These are phyloP conservation scores for Kodamaea leandrae DNA, from an alignment of 805 yeast genomes.

Conservation along the genomic window DNA sequence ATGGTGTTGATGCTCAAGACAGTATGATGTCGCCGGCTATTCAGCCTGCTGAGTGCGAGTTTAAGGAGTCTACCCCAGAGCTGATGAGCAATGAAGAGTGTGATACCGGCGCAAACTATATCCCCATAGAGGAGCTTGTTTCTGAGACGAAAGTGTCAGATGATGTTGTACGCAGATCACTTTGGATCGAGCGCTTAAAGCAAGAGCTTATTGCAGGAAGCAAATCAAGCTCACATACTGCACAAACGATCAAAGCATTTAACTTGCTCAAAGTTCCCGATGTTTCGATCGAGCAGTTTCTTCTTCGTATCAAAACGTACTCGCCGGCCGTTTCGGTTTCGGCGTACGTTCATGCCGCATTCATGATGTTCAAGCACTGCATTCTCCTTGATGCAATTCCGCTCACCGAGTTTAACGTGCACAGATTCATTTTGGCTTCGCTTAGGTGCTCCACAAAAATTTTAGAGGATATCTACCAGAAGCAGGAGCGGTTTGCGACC, in stretches of 20 bases:
- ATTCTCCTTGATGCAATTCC: constrained; percentile 31
- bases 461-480: constrained; percentile 45
- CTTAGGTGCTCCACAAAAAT: constrained; percentile 40
- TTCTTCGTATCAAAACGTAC: constrained; percentile 37
- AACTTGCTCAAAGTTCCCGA: constrained; percentile 35
- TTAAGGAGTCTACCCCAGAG: constrained; percentile 18
- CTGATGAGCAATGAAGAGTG: constrained; percentile 3
- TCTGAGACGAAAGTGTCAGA: constrained; percentile 15
- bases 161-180: constrained; percentile 6
- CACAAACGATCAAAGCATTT: constrained; percentile 30
- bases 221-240: constrained; percentile 19
- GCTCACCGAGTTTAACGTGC: constrained; percentile 36
- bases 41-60: not conserved
- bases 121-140: constrained; percentile 24
- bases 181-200: constrained; percentile 17
- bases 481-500: constrained; percentile 41
- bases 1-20: constrained; percentile 8
- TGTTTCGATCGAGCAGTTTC: constrained; percentile 33
- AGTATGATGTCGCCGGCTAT: constrained; percentile 5
- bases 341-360: constrained; percentile 40
- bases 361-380: constrained; percentile 34
- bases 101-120: constrained; percentile 11
- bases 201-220: constrained; percentile 17
- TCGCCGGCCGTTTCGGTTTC: constrained; percentile 39
- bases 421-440: constrained; percentile 38